These are phyloP conservation scores for Termitomyces sp. DNA, from an alignment of 768 basidiomycete genomes.

Conservation along the genomic window DNA sequence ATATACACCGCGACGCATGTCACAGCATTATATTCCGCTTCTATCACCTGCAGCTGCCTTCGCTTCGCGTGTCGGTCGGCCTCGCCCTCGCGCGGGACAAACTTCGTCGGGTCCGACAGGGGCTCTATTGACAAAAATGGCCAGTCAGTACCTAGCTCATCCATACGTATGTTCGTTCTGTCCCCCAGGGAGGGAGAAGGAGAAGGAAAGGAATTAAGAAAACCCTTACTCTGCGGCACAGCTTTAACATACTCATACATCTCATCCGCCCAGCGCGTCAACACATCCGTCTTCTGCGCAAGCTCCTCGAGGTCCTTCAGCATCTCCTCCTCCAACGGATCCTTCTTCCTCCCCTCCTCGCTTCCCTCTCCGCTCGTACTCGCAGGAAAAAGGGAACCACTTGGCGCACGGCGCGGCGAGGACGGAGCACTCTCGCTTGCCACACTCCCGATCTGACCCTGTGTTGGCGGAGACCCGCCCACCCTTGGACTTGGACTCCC, in stretches of 20 bases:
- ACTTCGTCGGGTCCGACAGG: conserved; percentile 74
- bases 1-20: conserved; percentile 87
- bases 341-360: conserved; percentile 25
- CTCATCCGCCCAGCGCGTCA: conserved; percentile 93
- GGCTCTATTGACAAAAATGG: conserved; percentile 45
- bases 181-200: neutral
- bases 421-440: conserved; percentile 28
- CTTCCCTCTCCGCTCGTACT: conserved; percentile 18
- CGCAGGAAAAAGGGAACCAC: conserved; percentile 38
- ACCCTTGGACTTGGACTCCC: neutral
- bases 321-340: conserved; percentile 80
- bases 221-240: conserved; percentile 61
- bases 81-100: conserved; percentile 65
- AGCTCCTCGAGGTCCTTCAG: conserved; percentile 79
- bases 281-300: conserved; percentile 92
- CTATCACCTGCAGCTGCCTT: conserved; percentile 68
- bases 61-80: conserved; percentile 61
- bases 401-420: conserved; percentile 51
- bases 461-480: neutral
- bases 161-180: too few species aligned
- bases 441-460: conserved; percentile 9
- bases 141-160: too few species aligned
- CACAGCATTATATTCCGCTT: conserved; percentile 78
- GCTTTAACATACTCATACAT: conserved; percentile 88
- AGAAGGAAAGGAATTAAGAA: conserved; percentile 23